Evolutionary conservation across 208 protist genomes (phyloP).

Genomic region (Trypanosomatidae sp.): DNA sequence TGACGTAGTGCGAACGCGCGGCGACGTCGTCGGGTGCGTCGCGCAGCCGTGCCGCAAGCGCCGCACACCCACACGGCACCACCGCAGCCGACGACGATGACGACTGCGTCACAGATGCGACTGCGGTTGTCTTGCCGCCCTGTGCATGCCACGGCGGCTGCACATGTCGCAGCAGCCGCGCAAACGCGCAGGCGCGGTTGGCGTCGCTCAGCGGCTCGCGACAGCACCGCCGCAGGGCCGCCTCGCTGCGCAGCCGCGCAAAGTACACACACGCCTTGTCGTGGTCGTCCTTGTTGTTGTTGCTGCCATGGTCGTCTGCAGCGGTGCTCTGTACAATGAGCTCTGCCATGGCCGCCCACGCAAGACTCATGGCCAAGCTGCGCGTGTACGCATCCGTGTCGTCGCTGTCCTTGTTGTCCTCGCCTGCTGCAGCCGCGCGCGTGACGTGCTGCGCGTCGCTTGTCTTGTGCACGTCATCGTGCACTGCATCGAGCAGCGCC

Average conservation of each 20-base stretch:
- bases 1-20: conserved; percentile 42
- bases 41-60: conserved; percentile 18
- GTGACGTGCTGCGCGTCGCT: neutral
- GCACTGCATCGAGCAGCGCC: conserved; percentile 38
- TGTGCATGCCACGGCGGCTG: conserved; percentile 29
- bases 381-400: conserved; percentile 17
- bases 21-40: conserved; percentile 17
- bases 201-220: conserved; percentile 39
- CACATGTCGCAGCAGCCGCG: conserved; percentile 19
- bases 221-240: too few relatives aligned
- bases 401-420: neutral
- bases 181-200: conserved; percentile 18
- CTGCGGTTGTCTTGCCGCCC: too few relatives aligned
- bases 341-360: conserved; percentile 42
- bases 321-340: conserved; percentile 22
- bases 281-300: neutral
- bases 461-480: conserved; percentile 10
- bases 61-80: conserved; percentile 34
- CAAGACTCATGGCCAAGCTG: conserved; percentile 49
- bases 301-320: too few relatives aligned
- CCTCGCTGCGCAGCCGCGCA: too few relatives aligned
- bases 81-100: too few relatives aligned
- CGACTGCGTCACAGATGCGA: too few relatives aligned
- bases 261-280: conserved; percentile 10
- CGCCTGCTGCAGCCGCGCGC: too few relatives aligned